These are phyloP conservation scores for Acanthochlamys bracteata DNA, from an alignment of 106 monocot genomes.

Conservation along the genomic window DNA sequence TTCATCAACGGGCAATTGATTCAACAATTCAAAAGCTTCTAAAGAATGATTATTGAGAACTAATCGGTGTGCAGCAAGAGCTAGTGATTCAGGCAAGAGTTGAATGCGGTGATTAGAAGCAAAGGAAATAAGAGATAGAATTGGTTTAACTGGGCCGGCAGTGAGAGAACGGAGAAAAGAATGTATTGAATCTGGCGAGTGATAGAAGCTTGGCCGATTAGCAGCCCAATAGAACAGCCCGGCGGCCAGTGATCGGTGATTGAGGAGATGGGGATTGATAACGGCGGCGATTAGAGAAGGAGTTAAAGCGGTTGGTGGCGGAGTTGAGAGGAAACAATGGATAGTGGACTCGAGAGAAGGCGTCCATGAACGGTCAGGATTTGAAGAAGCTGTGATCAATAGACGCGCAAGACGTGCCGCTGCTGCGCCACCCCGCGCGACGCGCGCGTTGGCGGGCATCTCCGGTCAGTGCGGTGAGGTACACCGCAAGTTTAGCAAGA, in stretches of 20 bases:
- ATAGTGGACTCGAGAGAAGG: conserved; percentile 33
- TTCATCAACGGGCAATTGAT: not conserved
- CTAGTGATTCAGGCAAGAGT: conserved; percentile 26
- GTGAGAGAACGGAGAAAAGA: conserved; percentile 40
- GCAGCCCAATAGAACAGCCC: conserved; percentile 54
- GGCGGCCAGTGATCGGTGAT: conserved; percentile 31
- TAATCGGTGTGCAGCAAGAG: conserved; percentile 16
- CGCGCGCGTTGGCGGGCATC: too few species aligned
- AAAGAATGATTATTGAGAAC: conserved; percentile 12
- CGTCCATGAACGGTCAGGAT: conserved; percentile 17
- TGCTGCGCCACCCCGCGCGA: too few species aligned
- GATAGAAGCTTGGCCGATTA: conserved; percentile 38
- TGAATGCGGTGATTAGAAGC: conserved; percentile 20
- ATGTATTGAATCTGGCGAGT: conserved; percentile 28
- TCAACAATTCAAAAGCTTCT: conserved; percentile 16
- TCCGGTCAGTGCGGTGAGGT: too few species aligned
- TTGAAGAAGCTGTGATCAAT: too few species aligned
- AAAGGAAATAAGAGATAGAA: conserved; percentile 22
- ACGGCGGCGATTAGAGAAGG: conserved; percentile 35
- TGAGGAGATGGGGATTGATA: conserved; percentile 51
- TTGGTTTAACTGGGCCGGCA: conserved; percentile 12
- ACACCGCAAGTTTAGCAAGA: too few species aligned
- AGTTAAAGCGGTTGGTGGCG: conserved; percentile 6
- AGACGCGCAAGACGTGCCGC: too few species aligned
- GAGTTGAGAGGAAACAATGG: conserved; percentile 22